phyloP scores from a whole-genome alignment of 768 basidiomycete genomes.

The Suillus weaverae region DNA sequence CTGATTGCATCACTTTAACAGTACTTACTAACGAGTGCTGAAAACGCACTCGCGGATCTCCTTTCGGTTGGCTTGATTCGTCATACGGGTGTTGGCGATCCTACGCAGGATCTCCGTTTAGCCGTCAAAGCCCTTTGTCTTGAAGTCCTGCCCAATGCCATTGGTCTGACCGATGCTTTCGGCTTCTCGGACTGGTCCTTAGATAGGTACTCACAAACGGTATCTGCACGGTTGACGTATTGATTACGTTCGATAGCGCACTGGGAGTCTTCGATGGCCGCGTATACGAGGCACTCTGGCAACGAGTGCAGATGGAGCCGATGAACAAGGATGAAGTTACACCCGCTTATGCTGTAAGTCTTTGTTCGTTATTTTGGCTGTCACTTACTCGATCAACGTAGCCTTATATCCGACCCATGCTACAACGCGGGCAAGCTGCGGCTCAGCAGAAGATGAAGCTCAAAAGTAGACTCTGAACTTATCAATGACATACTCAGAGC shows the following conservation, averaged over 20 bases:
- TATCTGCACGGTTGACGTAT: neutral
- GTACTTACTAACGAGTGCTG: constrained; percentile 62
- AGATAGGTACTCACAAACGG: constrained; percentile 47
- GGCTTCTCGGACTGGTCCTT: constrained; percentile 76
- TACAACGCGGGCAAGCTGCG: constrained; percentile 46
- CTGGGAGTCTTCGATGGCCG: constrained; percentile 63
- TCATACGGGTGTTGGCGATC: constrained; percentile 34
- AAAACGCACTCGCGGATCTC: constrained; percentile 56
- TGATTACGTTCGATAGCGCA: constrained; percentile 39
- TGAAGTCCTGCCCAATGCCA: constrained; percentile 58
- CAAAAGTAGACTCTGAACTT: neutral
- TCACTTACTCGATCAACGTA: constrained; percentile 4
- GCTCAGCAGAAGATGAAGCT: constrained; percentile 16
- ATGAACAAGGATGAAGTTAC: constrained; percentile 53
- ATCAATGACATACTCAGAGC: neutral
- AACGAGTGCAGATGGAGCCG: constrained; percentile 56
- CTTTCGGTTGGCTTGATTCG: constrained; percentile 53
- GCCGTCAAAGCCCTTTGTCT: constrained; percentile 50
- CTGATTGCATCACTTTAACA: constrained; percentile 22
- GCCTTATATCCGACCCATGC: constrained; percentile 54
- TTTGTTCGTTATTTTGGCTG: neutral
- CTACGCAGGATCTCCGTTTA: constrained; percentile 48
- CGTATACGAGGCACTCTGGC: constrained; percentile 69
- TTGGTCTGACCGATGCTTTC: constrained; percentile 72
- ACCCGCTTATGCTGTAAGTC: constrained; percentile 55